Conservation (phyloP, 805 yeast species). For the Lipomyces lipofer region DNA sequence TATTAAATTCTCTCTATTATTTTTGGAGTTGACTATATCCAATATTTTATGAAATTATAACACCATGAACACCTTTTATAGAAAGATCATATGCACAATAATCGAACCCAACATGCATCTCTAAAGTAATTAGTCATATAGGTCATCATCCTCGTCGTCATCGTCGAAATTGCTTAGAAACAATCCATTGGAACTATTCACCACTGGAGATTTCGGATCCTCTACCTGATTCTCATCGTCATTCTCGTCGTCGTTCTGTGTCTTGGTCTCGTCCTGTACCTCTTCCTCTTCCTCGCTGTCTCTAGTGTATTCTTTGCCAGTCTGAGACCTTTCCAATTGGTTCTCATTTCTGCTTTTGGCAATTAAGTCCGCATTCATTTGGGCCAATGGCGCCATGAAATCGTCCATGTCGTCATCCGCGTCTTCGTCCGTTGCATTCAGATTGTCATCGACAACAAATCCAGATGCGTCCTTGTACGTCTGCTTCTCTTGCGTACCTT, state of each 20-base stretch:
- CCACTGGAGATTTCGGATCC: background rate
- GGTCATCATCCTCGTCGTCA: conserved; percentile 9
- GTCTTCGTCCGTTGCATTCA: background rate
- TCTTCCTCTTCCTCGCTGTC: background rate
- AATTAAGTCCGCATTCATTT: background rate
- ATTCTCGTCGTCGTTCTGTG: background rate
- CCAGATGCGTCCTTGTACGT: conserved; percentile 14
- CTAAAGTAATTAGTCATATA: conserved; percentile 7
- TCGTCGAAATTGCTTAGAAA: background rate
- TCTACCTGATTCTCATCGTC: background rate
- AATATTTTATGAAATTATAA: too few species aligned
- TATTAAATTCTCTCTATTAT: too few species aligned
- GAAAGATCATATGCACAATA: too few species aligned
- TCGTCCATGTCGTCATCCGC: background rate
- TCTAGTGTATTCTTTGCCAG: background rate
- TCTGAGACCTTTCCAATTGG: background rate
- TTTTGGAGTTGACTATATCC: too few species aligned
- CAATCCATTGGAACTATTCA: background rate
- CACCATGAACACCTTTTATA: too few species aligned
- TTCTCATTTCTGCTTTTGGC: background rate
- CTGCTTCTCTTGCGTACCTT: conserved; percentile 1
- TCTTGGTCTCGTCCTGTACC: background rate
- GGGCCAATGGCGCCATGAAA: background rate
- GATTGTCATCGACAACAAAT: conserved; percentile 15
- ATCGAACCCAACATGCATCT: too few species aligned